Conservation (phyloP, 495 filamentous ascomycete species). For the Penicillium flavigenum region DNA sequence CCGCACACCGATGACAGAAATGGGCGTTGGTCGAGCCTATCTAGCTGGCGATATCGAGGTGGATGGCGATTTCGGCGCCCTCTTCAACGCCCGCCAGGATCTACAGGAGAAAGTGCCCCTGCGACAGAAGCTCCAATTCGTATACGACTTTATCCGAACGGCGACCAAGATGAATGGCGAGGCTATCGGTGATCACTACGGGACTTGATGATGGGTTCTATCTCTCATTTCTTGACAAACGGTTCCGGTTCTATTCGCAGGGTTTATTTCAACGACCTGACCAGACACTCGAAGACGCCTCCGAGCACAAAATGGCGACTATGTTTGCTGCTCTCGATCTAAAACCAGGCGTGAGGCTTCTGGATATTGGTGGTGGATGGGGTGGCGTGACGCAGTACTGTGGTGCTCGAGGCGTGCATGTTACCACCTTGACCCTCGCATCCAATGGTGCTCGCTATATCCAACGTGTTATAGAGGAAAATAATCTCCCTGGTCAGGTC, state of each 20-base stretch:
- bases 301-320: slow-evolving; percentile 19
- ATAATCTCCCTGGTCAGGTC: slow-evolving; percentile 13
- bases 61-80: slow-evolving; percentile 12
- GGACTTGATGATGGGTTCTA: slow-evolving; percentile 19
- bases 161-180: slow-evolving; percentile 18
- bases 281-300: slow-evolving; percentile 21
- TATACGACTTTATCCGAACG: slow-evolving; percentile 18
- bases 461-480: slow-evolving; percentile 7
- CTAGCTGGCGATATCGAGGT: slow-evolving; percentile 16
- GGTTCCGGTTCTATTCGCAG: slow-evolving; percentile 20
- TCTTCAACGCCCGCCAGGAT: slow-evolving; percentile 11
- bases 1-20: slow-evolving; percentile 17
- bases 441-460: slow-evolving; percentile 15
- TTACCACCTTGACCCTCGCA: slow-evolving; percentile 15
- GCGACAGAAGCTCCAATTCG: slow-evolving; percentile 17
- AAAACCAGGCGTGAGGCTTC: slow-evolving; percentile 16
- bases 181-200: slow-evolving; percentile 20
- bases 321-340: slow-evolving; percentile 16
- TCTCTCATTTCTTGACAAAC: slow-evolving; percentile 19
- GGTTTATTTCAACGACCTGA: slow-evolving; percentile 15
- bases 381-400: slow-evolving; percentile 26
- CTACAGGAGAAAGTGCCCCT: slow-evolving; percentile 14
- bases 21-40: slow-evolving; percentile 17
- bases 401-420: slow-evolving; percentile 21
- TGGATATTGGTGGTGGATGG: slow-evolving; percentile 27